A percentile compares a stretch with the other conserved stretches of the same genome.
These are phyloP conservation scores for Talaromyces marneffei DNA, from an alignment of 2,329 filamentous ascomycete genomes.

Conservation along the genomic window DNA sequence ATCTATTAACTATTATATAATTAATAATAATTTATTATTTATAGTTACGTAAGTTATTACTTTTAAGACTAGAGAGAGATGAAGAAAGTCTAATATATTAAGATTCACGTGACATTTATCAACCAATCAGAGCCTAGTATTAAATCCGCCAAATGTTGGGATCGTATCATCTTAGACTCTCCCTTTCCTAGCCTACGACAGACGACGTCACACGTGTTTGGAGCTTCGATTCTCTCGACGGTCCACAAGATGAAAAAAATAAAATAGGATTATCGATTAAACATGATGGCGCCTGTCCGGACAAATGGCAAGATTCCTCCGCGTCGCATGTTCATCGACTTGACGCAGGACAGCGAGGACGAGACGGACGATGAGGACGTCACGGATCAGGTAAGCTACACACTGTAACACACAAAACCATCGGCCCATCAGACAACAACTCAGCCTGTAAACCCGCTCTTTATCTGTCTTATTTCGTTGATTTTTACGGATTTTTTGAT, in stretches of 20 bases:
- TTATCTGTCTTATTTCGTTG: neutral
- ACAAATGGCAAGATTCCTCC: neutral
- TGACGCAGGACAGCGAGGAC: slow-evolving; percentile 1
- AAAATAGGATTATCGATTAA: neutral
- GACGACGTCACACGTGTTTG: neutral
- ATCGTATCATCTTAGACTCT: neutral
- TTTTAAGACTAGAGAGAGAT: neutral
- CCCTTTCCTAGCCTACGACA: neutral
- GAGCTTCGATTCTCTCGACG: too few relatives aligned
- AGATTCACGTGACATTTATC: neutral
- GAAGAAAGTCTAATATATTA: neutral
- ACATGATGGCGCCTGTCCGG: neutral
- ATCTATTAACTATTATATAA: neutral
- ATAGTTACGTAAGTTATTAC: too few relatives aligned
- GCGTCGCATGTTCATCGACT: neutral
- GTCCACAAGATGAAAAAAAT: neutral
- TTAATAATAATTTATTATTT: too few relatives aligned
- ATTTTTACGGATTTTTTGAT: slow-evolving; percentile 5
- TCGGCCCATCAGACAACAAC: neutral
- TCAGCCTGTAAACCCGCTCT: neutral
- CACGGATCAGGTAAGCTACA: slow-evolving; percentile 7
- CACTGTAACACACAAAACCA: neutral
- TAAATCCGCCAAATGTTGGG: neutral
- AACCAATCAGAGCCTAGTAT: neutral
- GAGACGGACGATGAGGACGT: neutral